phyloP scores from a whole-genome alignment of 805 yeast species.

The Spathaspora passalidarum region DNA sequence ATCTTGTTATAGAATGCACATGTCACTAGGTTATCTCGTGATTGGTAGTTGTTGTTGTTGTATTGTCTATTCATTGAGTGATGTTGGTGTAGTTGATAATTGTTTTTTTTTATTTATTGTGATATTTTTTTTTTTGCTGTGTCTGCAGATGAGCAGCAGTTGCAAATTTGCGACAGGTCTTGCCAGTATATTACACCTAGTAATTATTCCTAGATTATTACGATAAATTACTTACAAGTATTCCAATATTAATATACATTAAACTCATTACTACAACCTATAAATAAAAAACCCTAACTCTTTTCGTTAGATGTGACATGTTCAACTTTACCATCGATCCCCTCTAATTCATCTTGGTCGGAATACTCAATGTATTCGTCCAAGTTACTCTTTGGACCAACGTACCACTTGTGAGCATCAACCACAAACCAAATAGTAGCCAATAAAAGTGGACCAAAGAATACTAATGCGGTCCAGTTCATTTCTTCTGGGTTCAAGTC shows the following conservation, averaged over 20 bases:
- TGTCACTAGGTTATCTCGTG: slow-evolving; percentile 2
- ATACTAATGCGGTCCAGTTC: slow-evolving; percentile 67
- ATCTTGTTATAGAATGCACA: slow-evolving; percentile 72
- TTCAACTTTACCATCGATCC: slow-evolving; percentile 6
- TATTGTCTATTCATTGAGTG: neutral
- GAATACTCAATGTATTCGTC: slow-evolving; percentile 31
- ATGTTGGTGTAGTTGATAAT: neutral
- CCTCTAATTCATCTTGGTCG: slow-evolving; percentile 10
- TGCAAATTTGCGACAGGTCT: no score
- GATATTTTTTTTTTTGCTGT: neutral
- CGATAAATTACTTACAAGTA: neutral
- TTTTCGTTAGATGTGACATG: slow-evolving; percentile 2
- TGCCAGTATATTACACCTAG: no score
- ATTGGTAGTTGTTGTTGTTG: neutral
- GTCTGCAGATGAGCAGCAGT: neutral
- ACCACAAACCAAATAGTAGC: slow-evolving; percentile 48
- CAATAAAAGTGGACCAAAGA: slow-evolving; percentile 55
- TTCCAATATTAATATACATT: neutral
- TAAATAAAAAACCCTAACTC: neutral
- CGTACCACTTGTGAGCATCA: slow-evolving; percentile 58
- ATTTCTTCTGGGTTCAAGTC: slow-evolving; percentile 39
- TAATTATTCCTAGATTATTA: no score
- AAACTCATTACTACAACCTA: neutral
- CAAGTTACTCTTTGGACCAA: slow-evolving; percentile 57
- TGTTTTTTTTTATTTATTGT: neutral